Evolutionary conservation across 1,284 basidiomycete species (phyloP).

Genomic region (Boletellus deceptivus): DNA sequence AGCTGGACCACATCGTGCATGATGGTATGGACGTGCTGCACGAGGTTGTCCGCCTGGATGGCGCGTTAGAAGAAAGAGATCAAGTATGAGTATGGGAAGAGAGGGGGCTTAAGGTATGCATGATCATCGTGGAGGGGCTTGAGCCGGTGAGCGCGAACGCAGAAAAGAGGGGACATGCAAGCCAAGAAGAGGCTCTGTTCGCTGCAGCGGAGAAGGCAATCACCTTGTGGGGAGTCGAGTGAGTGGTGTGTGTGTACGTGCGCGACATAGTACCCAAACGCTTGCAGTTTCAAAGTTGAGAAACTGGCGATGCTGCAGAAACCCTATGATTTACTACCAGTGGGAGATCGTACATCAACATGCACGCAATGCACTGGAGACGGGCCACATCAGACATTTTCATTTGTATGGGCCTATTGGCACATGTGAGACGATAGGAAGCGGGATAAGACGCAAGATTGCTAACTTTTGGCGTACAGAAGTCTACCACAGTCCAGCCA

Average conservation of each 20-base stretch:
- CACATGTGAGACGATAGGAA: too few species aligned
- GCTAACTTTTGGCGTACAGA: too few species aligned
- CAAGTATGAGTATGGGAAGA: slow-evolving; percentile 43
- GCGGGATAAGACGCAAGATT: too few species aligned
- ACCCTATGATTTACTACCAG: too few species aligned
- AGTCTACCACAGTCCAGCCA: too few species aligned
- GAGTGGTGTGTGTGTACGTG: background rate
- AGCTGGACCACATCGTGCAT: slow-evolving; percentile 61
- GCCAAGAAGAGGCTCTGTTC: slow-evolving; percentile 61
- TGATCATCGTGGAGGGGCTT: slow-evolving; percentile 50
- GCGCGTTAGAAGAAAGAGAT: slow-evolving; percentile 41
- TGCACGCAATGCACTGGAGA: too few species aligned
- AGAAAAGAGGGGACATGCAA: slow-evolving; percentile 48
- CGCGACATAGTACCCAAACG: too few species aligned
- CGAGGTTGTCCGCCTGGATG: slow-evolving; percentile 60
- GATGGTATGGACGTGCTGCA: slow-evolving; percentile 65
- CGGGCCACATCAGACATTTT: too few species aligned
- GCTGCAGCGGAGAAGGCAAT: slow-evolving; percentile 63
- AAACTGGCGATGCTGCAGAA: too few species aligned
- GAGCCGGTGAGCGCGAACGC: slow-evolving; percentile 41
- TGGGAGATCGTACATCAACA: too few species aligned
- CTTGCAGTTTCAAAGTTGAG: too few species aligned
- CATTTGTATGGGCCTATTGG: too few species aligned
- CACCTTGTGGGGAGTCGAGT: slow-evolving; percentile 39
- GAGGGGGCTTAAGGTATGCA: slow-evolving; percentile 49